phyloP scores from a whole-genome alignment of 2,329 filamentous ascomycete species.

The Beauveria sp. region DNA sequence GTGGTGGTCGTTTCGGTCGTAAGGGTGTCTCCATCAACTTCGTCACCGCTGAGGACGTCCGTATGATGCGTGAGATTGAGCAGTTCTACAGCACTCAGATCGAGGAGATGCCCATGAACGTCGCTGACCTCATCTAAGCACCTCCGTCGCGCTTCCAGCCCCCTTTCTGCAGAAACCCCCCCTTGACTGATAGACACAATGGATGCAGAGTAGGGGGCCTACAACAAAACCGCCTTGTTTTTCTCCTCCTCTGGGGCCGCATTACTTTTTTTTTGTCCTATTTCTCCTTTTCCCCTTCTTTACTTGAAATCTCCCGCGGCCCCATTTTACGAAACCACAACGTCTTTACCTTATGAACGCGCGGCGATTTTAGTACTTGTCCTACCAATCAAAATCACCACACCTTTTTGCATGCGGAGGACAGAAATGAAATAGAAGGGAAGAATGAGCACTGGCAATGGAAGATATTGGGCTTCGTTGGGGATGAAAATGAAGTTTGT shows the following conservation, averaged over 20 bases:
- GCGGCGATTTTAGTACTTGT: conserved; percentile 10
- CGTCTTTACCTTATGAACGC: conserved; percentile 11
- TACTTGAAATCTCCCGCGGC: conserved; percentile 8
- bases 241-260: conserved; percentile 10
- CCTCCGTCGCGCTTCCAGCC: conserved; percentile 17
- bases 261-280: conserved; percentile 9
- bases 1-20: conserved; percentile 98
- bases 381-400: conserved; percentile 2
- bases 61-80: conserved; percentile 99
- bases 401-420: conserved; percentile 8
- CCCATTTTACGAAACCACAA: conserved; percentile 10
- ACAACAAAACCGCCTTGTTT: conserved; percentile 13
- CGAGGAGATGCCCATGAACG: conserved; percentile 99
- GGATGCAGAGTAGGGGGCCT: background rate
- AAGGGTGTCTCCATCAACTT: conserved; percentile 99
- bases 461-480: conserved; percentile 24
- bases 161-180: conserved; percentile 20
- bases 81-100: conserved; percentile 99
- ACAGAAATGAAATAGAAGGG: background rate
- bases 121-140: conserved; percentile 65
- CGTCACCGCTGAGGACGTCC: conserved; percentile 96
- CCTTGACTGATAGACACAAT: background rate
- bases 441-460: conserved; percentile 5
- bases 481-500: conserved; percentile 12
- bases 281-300: conserved; percentile 4